A percentile compares a stretch with the other conserved stretches of the same genome.
These are phyloP conservation scores for Cyclostephanos tholiformis DNA, from an alignment of 108 stramenopile species.

Conservation along the genomic window DNA sequence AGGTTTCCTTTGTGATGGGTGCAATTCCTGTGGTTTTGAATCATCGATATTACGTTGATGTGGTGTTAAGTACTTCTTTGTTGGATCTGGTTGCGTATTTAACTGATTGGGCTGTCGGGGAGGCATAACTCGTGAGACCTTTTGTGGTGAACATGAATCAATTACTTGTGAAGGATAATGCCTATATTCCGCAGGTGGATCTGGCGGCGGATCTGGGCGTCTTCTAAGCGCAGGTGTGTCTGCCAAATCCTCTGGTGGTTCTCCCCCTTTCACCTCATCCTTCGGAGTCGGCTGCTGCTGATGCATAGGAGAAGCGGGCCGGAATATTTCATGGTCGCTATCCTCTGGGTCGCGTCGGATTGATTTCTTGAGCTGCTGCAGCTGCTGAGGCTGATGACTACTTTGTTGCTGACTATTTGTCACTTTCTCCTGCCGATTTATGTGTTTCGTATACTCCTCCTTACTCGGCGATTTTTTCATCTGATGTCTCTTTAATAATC, in stretches of 20 bases:
- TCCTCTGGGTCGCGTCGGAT: too few relatives aligned
- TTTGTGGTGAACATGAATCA: background rate
- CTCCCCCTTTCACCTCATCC: background rate
- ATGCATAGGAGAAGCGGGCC: background rate
- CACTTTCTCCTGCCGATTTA: background rate
- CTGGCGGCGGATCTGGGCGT: conserved; percentile 20
- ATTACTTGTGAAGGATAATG: conserved; percentile 14
- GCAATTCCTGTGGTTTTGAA: background rate
- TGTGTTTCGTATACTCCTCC: too few relatives aligned
- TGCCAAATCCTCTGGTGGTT: conserved; percentile 8
- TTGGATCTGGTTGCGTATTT: conserved; percentile 9
- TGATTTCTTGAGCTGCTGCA: conserved; percentile 1
- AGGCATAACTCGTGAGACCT: background rate
- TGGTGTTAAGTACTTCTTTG: background rate
- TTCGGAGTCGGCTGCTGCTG: background rate
- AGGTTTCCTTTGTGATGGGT: conserved; percentile 6
- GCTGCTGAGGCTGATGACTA: conserved; percentile 2
- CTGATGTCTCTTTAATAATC: conserved; percentile 17
- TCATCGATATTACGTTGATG: background rate
- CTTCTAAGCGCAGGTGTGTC: conserved; percentile 6
- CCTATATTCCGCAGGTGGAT: conserved; percentile 28
- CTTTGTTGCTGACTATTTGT: background rate
- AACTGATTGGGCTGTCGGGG: background rate
- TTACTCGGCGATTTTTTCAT: background rate
- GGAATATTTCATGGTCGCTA: too few relatives aligned